Evolutionary conservation across 345 rosid genomes (phyloP).

Genomic region (Camelina sativa): DNA sequence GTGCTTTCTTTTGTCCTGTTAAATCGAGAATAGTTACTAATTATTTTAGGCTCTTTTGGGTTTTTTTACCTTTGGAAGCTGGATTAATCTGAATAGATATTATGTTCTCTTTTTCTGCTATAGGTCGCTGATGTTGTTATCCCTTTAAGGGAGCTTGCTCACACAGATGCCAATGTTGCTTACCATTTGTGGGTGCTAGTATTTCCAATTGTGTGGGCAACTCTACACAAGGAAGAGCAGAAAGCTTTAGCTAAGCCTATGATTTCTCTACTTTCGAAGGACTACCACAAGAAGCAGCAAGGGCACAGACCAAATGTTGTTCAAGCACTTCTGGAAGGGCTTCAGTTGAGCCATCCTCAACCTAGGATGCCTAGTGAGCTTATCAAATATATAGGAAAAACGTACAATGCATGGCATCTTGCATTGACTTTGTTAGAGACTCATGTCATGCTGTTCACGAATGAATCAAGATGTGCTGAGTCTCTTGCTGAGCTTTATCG

Average conservation of each 20-base stretch:
- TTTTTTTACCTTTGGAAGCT: constrained; percentile 13
- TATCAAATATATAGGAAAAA: constrained; percentile 93
- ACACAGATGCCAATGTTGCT: constrained; percentile 92
- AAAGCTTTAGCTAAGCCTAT: constrained; percentile 85
- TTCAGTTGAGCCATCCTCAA: constrained; percentile 98
- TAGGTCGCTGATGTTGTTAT: constrained; percentile 90
- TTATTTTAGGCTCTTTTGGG: constrained; percentile 1
- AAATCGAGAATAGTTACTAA: neutral
- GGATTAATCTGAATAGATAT: constrained; percentile 42
- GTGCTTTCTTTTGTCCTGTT: constrained; percentile 27
- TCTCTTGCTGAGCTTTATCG: constrained; percentile 95
- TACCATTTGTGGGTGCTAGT: constrained; percentile 97
- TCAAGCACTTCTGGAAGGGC: constrained; percentile 98
- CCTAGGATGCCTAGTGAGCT: constrained; percentile 99
- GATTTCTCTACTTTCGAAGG: constrained; percentile 80
- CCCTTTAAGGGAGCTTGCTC: constrained; percentile 92
- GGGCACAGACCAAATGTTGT: constrained; percentile 92
- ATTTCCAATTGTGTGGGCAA: constrained; percentile 96
- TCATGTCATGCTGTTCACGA: constrained; percentile 86
- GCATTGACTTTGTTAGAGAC: constrained; percentile 90
- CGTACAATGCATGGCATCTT: constrained; percentile 98
- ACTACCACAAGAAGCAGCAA: constrained; percentile 97
- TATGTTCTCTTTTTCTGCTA: constrained; percentile 56
- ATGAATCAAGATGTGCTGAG: constrained; percentile 91
- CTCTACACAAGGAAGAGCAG: constrained; percentile 86